Evolutionary conservation across 306 rosid genomes (phyloP).

Genomic region (Quercus agrifolia): DNA sequence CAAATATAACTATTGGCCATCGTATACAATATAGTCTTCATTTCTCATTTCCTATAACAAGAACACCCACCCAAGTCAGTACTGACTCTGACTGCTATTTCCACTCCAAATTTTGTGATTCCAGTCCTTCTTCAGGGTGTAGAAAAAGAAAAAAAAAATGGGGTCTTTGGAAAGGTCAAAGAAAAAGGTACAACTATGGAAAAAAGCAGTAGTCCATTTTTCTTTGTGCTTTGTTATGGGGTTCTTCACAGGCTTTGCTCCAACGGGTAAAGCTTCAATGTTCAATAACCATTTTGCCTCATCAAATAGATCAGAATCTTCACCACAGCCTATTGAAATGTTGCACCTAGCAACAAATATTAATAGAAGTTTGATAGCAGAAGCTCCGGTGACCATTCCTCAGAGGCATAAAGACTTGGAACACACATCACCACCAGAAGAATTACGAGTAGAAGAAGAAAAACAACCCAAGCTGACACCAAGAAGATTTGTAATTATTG

Average conservation of each 20-base stretch:
- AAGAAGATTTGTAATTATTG: conserved; percentile 54
- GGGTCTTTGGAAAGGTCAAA: conserved; percentile 78
- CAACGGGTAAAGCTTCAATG: conserved; percentile 58
- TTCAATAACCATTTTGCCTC: conserved; percentile 20
- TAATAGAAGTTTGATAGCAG: conserved; percentile 31
- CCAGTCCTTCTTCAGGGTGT: conserved; percentile 13
- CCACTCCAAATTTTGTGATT: conserved; percentile 17
- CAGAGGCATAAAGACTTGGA: conserved; percentile 12
- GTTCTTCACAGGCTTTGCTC: conserved; percentile 88
- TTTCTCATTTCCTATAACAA: conserved; percentile 19
- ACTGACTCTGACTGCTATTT: background rate
- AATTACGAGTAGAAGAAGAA: background rate
- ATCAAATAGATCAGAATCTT: conserved; percentile 28
- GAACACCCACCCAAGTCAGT: background rate
- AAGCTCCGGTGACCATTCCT: conserved; percentile 21
- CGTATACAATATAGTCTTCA: conserved; percentile 23
- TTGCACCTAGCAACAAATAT: conserved; percentile 5
- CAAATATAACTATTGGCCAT: background rate
- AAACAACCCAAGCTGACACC: conserved; percentile 26
- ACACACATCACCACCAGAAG: background rate
- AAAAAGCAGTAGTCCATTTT: conserved; percentile 78
- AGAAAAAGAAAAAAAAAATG: conserved; percentile 28
- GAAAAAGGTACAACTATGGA: conserved; percentile 75
- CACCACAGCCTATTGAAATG: conserved; percentile 38
- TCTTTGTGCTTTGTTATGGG: conserved; percentile 86